Conservation (phyloP, 2,329 filamentous ascomycete genomes). For the Anisogramma anomala region DNA sequence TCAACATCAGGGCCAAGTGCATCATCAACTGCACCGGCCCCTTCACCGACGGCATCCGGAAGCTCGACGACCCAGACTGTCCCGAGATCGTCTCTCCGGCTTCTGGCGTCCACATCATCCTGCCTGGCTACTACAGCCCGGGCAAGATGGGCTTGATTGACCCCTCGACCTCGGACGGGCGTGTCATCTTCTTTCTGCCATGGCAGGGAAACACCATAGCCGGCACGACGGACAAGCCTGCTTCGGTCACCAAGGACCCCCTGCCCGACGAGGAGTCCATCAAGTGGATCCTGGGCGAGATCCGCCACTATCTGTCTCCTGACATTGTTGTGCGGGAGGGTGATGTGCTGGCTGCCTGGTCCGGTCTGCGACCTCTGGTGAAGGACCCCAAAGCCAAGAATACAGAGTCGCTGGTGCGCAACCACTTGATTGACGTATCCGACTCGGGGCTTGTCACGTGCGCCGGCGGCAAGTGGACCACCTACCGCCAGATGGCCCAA, state of each 20-base stretch:
- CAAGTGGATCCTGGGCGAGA: slow-evolving; percentile 69
- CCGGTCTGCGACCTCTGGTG: slow-evolving; percentile 65
- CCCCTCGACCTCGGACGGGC: slow-evolving; percentile 69
- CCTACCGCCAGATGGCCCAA: slow-evolving; percentile 80
- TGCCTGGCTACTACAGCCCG: slow-evolving; percentile 69
- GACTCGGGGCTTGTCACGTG: slow-evolving; percentile 66
- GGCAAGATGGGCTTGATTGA: slow-evolving; percentile 75
- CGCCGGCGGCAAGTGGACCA: slow-evolving; percentile 80
- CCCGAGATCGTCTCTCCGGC: slow-evolving; percentile 68
- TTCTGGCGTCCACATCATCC: slow-evolving; percentile 72
- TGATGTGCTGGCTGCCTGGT: slow-evolving; percentile 73
- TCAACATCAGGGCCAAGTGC: slow-evolving; percentile 65
- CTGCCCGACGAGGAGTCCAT: slow-evolving; percentile 67
- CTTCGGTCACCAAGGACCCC: slow-evolving; percentile 55
- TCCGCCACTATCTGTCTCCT: slow-evolving; percentile 63
- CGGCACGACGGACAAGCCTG: slow-evolving; percentile 68
- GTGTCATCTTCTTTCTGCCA: slow-evolving; percentile 77
- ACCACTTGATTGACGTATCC: slow-evolving; percentile 67
- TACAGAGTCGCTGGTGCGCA: slow-evolving; percentile 73
- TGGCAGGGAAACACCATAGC: slow-evolving; percentile 83
- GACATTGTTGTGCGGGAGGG: slow-evolving; percentile 63
- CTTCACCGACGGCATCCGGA: slow-evolving; percentile 68
- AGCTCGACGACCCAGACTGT: slow-evolving; percentile 61
- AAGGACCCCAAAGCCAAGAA: slow-evolving; percentile 71
- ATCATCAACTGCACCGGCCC: slow-evolving; percentile 77